Evolutionary conservation across 1,284 basidiomycete genomes (phyloP), one percentile per base, ranked within the genome.

Genomic region (Moniliella sp.): DNA sequence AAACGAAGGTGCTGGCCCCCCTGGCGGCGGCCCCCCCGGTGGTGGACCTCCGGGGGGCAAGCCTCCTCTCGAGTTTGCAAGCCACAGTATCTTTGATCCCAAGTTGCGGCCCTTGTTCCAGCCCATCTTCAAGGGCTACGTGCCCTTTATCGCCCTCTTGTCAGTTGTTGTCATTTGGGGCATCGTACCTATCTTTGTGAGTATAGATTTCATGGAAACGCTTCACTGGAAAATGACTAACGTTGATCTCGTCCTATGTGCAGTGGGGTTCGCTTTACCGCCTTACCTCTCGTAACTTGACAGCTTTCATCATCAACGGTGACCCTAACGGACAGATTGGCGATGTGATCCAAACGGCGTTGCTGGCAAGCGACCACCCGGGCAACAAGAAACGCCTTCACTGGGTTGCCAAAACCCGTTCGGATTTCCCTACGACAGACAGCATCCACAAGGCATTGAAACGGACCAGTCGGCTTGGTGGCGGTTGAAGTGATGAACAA

Each of bases 251-350:
- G 27, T 15, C n/a, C n/a, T n/a, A n/a, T n/a, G n/a, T n/a, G 25
- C 18, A 53, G 36, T 56, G 52, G 54, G 54, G 46, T n/a, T 46
- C 44, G 0, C 32, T 57, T 1, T 57, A 40, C 34, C 39, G 43
- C 26, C 37, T 39, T 18, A 26, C 29, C 13, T 39, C 45, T 2
- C 44, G 43, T 15, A 43, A 47, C 15, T 36, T 54, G 21, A 27
- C 27, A 4, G 47, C 36, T 1, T 44, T 37, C 36, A 38, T 57
- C 23, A 28, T 57, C 28, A 54, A 57, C 28, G 37, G 48, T 19
- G 54, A 57, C 28, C n/a, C 15, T 1, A 19, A 18, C 0, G 48
- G 44, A 25, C 38, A 12, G 3, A 39, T 57, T 15, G 53, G 54
- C 11, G 11, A 36, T 2, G 25, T 39, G 2, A 25, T 57, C 4